Conservation (phyloP, 306 rosid species). For the Chamaecrista fasciculata region DNA sequence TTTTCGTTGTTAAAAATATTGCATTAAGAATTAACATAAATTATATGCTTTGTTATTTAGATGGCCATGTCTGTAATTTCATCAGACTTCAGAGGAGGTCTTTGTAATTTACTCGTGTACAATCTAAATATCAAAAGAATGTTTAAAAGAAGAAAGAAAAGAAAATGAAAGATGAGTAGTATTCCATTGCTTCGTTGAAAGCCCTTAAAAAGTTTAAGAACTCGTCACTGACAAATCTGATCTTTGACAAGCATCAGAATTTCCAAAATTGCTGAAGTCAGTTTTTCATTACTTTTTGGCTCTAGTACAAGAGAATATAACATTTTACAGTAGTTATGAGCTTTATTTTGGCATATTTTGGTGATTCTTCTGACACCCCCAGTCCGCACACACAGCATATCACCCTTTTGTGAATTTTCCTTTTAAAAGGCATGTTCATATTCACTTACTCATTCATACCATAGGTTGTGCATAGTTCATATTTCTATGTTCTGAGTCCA, state of each 20-base stretch:
- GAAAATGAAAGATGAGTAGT: too few species aligned
- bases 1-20: conserved; percentile 1
- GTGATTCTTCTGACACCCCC: not conserved
- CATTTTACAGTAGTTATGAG: not conserved
- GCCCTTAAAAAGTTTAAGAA: too few species aligned
- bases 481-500: not conserved
- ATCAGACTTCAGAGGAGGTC: not conserved
- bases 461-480: conserved; percentile 1
- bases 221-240: too few species aligned
- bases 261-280: too few species aligned
- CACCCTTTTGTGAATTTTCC: not conserved
- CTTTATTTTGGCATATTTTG: not conserved
- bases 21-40: not conserved
- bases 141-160: not conserved
- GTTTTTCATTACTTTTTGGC: not conserved
- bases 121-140: not conserved
- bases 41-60: not conserved
- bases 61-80: not conserved
- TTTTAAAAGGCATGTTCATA: not conserved
- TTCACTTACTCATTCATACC: not conserved
- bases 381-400: not conserved
- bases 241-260: not conserved
- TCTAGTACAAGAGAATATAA: not conserved
- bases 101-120: not conserved
- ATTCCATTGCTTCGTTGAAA: not conserved